Percentiles rank a stretch among this genome's conserved stretches.
Evolutionary conservation across 1,139 yeast species (phyloP).

Genomic region (Saccharomyces hybrid): DNA sequence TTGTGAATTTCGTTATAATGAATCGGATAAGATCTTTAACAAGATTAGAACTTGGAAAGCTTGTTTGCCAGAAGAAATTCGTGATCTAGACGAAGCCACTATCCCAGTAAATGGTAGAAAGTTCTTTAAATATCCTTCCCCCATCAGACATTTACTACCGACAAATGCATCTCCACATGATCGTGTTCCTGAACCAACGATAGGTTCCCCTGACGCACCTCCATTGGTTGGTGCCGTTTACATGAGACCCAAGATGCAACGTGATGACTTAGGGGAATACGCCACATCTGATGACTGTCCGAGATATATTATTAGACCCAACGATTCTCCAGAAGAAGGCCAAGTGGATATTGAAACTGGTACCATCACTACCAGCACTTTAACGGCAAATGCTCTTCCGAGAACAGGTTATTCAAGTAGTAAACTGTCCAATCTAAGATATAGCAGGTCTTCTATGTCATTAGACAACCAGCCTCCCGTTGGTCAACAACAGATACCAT

Average conservation of each 20-base stretch:
- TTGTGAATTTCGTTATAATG: too few relatives aligned
- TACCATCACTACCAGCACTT: constrained; percentile 21
- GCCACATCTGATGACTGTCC: too few relatives aligned
- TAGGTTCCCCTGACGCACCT: constrained; percentile 75
- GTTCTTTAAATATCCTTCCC: constrained; percentile 27
- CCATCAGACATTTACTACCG: constrained; percentile 68
- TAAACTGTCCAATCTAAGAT: constrained; percentile 5
- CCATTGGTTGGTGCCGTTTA: constrained; percentile 90
- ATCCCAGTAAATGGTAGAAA: too few relatives aligned
- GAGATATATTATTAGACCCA: too few relatives aligned
- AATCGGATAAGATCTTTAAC: too few relatives aligned
- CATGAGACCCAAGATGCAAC: constrained; percentile 60
- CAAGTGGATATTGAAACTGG: constrained; percentile 26
- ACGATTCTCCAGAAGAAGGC: too few relatives aligned
- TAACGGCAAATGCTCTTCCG: constrained; percentile 17
- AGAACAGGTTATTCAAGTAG: constrained; percentile 14
- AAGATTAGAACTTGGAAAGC: too few relatives aligned
- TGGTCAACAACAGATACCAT: background rate
- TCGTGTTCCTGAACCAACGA: constrained; percentile 75
- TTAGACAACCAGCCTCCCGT: background rate
- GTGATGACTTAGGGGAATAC: constrained; percentile 36
- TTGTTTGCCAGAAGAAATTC: too few relatives aligned
- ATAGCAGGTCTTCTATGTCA: background rate
- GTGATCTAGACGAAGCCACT: too few relatives aligned
- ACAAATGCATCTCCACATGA: constrained; percentile 62